Base-by-base conservation (phyloP, 2,329 filamentous ascomycete species). In the Verticillium tricorpus region DNA sequence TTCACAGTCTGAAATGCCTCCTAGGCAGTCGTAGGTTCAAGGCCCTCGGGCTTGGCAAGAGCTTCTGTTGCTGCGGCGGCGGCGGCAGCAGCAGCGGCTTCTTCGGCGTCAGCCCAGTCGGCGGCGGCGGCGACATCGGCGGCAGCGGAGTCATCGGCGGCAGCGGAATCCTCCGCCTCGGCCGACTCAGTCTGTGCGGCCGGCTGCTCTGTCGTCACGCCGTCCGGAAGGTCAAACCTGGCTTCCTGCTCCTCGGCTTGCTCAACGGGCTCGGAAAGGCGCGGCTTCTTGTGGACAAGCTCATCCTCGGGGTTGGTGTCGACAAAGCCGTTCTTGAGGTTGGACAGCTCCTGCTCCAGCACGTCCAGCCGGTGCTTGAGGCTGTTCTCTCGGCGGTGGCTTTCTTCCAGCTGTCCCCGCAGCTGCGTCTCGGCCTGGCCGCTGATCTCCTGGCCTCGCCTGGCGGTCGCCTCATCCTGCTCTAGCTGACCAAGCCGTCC, bases 311-410 rank as follows among this genome's bases (percentile, higher is more conserved):
- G 58, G 17, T 65, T 64, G 17, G 61, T 59, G 22, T 59, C 55
- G 40, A 62, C 62, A 15, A 64, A 34, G 35, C 61, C 60, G 15
- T 64, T 60, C 31, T 61, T 62, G n/a, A 40, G 59, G 14, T 63
- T 76, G 59, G 78, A 79, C 1, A 83, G 71, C 72, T 86, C 84
- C 40, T 83, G 81, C 71, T 94, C 90, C 54, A 93, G 79, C 67
- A 96, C 91, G 62, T 91, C 89, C n/a, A 96, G 80, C 58, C 90
- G 87, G 58, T 90, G 85, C 77, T 96, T 96, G 40, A 96, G 82
- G 62, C 89, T 90, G 62, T 92, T 91, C 74, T 96, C 93, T 39
- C 92, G 84, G 59, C 86, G 84, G 69, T 93, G 89, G 56, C 89
- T 87, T 59, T 94, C 90, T 35, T 96, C 91, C 1, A 93, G 81